Percentiles rank a stretch among this genome's conserved stretches.
Conservation (phyloP, 2,329 filamentous ascomycete species). For the Hypoxylon sp. region DNA sequence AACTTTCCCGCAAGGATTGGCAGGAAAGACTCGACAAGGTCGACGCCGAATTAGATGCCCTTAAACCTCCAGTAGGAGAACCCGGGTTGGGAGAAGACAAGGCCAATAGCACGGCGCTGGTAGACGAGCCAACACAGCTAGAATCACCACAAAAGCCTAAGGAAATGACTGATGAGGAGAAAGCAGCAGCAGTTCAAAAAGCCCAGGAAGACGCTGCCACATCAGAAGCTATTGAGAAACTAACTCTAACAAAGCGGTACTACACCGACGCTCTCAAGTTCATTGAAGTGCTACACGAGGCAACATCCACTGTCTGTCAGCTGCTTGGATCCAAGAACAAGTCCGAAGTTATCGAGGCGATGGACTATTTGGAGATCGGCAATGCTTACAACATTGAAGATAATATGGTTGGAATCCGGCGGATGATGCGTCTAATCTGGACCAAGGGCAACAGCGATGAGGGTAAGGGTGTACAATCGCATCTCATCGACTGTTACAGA, state of each 20-base stretch:
- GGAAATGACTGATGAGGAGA: conserved; percentile 84
- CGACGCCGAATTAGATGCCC: conserved; percentile 82
- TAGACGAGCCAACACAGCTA: conserved; percentile 90
- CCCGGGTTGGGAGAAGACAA: conserved; percentile 80
- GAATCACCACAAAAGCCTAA: conserved; percentile 76
- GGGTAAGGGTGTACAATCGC: conserved; percentile 96
- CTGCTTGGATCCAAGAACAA: conserved; percentile 96
- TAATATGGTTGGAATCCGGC: conserved; percentile 90
- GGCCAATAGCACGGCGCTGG: conserved; percentile 76
- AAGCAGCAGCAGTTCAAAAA: conserved; percentile 80
- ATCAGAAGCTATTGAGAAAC: conserved; percentile 87
- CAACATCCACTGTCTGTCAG: conserved; percentile 85
- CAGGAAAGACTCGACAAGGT: conserved; percentile 84
- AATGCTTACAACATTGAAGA: conserved; percentile 97
- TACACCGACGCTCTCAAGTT: conserved; percentile 95
- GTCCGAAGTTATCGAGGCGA: conserved; percentile 97
- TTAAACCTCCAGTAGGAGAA: conserved; percentile 83
- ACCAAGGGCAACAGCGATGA: conserved; percentile 99
- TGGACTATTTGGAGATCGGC: conserved; percentile 97
- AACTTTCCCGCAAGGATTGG: conserved; percentile 90
- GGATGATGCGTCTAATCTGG: conserved; percentile 98
- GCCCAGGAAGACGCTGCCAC: conserved; percentile 90
- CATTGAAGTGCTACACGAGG: conserved; percentile 89
- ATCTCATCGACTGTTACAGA: conserved; percentile 97
- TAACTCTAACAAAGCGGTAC: conserved; percentile 90